Conservation (phyloP, 108 stramenopile genomes). For the Fistulifera pelliculosa region DNA sequence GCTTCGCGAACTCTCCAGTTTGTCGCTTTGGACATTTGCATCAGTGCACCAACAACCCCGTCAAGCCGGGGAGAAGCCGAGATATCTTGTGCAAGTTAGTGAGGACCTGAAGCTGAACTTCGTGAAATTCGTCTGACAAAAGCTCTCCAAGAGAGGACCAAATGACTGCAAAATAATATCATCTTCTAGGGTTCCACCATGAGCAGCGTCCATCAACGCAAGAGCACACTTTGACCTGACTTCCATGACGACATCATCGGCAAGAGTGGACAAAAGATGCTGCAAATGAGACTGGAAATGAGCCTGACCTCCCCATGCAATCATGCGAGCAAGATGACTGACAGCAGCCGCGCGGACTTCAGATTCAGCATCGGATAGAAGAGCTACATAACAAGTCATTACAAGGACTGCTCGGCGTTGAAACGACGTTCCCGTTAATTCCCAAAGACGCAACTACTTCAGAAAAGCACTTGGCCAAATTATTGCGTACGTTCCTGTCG, state of each 20-base stretch:
- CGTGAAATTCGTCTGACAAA: conserved; percentile 86
- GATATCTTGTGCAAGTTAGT: conserved; percentile 72
- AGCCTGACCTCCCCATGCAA: conserved; percentile 66
- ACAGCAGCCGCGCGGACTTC: conserved; percentile 94
- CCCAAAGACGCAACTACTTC: conserved; percentile 67
- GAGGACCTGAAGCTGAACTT: conserved; percentile 84
- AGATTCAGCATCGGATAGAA: conserved; percentile 86
- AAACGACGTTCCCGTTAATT: conserved; percentile 27
- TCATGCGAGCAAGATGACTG: conserved; percentile 72
- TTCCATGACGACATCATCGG: conserved; percentile 63
- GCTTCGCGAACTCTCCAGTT: conserved; percentile 86
- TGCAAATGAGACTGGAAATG: conserved; percentile 61
- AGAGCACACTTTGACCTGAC: conserved; percentile 44
- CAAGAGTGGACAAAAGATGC: conserved; percentile 51
- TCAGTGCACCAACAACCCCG: conserved; percentile 68
- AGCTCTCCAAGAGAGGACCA: conserved; percentile 67
- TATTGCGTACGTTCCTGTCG: conserved; percentile 88
- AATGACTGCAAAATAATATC: conserved; percentile 68
- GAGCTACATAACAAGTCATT: conserved; percentile 61
- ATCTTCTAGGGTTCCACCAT: conserved; percentile 63
- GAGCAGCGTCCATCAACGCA: conserved; percentile 75
- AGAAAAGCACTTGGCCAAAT: conserved; percentile 74
- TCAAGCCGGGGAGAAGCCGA: conserved; percentile 70
- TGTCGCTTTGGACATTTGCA: conserved; percentile 72
- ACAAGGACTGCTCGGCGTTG: conserved; percentile 30